These are phyloP conservation scores for Claviceps pazoutovae DNA, from an alignment of 2,329 filamentous ascomycete species.

Conservation along the genomic window DNA sequence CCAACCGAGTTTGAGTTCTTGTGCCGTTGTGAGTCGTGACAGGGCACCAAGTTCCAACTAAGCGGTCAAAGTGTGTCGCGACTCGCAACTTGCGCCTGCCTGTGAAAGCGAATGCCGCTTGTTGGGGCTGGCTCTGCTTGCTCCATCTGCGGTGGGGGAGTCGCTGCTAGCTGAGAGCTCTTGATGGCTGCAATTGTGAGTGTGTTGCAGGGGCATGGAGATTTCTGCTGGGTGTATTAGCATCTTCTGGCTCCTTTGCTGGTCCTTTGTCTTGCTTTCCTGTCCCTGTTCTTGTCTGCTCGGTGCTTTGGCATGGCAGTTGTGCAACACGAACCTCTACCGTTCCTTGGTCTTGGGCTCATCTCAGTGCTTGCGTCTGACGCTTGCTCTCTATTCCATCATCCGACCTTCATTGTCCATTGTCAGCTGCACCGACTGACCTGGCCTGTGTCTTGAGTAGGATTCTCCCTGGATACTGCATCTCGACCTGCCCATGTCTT, in stretches of 20 bases:
- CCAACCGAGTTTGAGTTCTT: too few relatives aligned
- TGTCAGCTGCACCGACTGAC: conserved; percentile 1
- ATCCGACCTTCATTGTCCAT: neutral
- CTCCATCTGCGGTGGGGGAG: conserved; percentile 1
- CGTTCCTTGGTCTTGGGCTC: too few relatives aligned
- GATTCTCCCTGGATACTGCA: conserved; percentile 39
- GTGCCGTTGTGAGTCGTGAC: too few relatives aligned
- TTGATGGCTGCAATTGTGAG: conserved; percentile 24
- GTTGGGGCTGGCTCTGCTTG: neutral
- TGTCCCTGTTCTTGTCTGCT: neutral
- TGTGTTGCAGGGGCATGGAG: neutral
- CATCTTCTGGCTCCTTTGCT: neutral
- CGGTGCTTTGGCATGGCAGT: too few relatives aligned
- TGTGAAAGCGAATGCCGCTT: neutral
- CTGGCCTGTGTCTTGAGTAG: conserved; percentile 9
- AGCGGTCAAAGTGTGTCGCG: too few relatives aligned
- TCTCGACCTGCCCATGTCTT: conserved; percentile 24
- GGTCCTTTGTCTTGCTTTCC: neutral
- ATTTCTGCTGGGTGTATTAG: neutral
- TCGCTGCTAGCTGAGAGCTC: conserved; percentile 8
- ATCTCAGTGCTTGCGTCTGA: neutral
- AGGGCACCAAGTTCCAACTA: too few relatives aligned
- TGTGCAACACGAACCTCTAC: too few relatives aligned
- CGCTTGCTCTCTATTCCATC: neutral
- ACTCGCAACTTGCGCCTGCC: too few relatives aligned